Evolutionary conservation across 257 asterid genomes (phyloP).

Genomic region (Primulina tabacum): DNA sequence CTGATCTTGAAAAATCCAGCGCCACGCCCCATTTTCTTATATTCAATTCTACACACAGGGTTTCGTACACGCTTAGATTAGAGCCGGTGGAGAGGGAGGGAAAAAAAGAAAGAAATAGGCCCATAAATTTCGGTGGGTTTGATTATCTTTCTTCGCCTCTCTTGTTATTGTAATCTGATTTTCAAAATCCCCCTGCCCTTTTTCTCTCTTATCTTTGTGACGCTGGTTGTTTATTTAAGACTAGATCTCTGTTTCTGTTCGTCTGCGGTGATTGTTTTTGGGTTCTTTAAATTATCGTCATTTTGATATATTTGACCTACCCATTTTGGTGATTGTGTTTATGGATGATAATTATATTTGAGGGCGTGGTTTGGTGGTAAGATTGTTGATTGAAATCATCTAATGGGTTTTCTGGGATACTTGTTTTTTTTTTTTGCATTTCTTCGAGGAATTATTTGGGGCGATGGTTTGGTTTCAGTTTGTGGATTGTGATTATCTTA

Average conservation of each 20-base stretch:
- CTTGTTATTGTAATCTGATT: conserved; percentile 18
- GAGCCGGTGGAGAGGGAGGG: conserved; percentile 36
- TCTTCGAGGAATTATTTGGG: not conserved
- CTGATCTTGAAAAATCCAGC: conserved; percentile 6
- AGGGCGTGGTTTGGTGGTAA: conserved; percentile 37
- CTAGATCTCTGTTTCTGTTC: conserved; percentile 25
- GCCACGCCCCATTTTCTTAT: conserved; percentile 12
- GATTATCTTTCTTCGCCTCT: conserved; percentile 28
- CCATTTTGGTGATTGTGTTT: conserved; percentile 22
- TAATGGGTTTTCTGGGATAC: conserved; percentile 18
- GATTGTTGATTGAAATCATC: conserved; percentile 20
- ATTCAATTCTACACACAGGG: conserved; percentile 37
- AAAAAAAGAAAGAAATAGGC: conserved; percentile 26
- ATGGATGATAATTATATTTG: conserved; percentile 29
- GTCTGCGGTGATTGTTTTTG: not conserved
- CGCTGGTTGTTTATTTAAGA: conserved; percentile 21
- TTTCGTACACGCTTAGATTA: conserved; percentile 37
- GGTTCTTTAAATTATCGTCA: conserved; percentile 4
- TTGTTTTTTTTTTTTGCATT: not conserved
- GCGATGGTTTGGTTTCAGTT: not conserved
- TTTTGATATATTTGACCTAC: not conserved
- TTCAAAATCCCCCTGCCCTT: not conserved
- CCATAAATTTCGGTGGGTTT: conserved; percentile 51
- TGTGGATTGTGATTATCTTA: conserved; percentile 1
- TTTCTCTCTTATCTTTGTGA: conserved; percentile 17